Evolutionary conservation across 2,329 filamentous ascomycete genomes (phyloP).

Genomic region (Scedosporium boydii): DNA sequence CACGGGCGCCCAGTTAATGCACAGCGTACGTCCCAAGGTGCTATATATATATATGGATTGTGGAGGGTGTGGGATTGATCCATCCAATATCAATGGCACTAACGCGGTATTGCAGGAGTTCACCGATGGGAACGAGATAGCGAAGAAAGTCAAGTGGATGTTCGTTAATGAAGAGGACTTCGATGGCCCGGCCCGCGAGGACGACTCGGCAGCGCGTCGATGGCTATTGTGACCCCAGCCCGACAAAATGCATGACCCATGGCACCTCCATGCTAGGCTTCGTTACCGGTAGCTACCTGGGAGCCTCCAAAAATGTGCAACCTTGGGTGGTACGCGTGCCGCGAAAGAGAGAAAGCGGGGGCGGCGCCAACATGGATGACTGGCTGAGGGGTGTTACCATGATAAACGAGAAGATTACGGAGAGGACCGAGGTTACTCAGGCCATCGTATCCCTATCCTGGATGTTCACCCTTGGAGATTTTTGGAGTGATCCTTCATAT

Average conservation of each 20-base stretch:
- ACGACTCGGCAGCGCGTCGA: background rate
- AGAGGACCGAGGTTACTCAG: background rate
- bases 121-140: background rate
- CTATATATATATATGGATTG: background rate
- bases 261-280: slow-evolving; percentile 1
- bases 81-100: background rate
- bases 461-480: background rate
- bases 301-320: background rate
- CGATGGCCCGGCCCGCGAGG: background rate
- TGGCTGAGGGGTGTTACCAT: background rate
- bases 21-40: no score
- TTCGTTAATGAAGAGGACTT: background rate
- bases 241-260: background rate
- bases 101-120: background rate
- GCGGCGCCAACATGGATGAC: background rate
- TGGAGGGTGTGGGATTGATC: background rate
- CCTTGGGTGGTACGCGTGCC: background rate
- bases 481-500: background rate
- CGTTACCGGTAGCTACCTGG: background rate
- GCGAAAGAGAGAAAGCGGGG: background rate
- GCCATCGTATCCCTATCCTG: background rate
- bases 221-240: background rate
- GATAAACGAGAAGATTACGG: background rate
- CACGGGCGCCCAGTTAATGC: background rate
- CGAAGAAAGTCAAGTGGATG: background rate